A percentile compares a stretch with the other conserved stretches of the same genome.
Conservation (phyloP, 352 stramenopile species). For the Lagenidium sp. region DNA sequence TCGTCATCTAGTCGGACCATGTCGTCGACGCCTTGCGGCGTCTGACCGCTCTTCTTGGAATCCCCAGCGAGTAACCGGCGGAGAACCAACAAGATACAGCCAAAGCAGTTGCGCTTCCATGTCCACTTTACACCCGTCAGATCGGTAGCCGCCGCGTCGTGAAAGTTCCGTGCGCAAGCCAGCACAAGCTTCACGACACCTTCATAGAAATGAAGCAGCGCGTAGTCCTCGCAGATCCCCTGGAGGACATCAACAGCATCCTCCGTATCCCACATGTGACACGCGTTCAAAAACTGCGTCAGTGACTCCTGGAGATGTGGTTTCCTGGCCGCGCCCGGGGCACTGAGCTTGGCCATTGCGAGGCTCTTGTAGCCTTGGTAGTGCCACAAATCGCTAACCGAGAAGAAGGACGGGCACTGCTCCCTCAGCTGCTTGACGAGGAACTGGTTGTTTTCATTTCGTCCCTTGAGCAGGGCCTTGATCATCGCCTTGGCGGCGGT, state of each 20-base stretch:
- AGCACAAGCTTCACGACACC: constrained; percentile 79
- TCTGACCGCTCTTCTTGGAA: constrained; percentile 19
- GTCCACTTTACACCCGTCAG: constrained; percentile 50
- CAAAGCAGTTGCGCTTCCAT: constrained; percentile 72
- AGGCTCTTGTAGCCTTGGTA: constrained; percentile 82
- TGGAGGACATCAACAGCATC: constrained; percentile 71
- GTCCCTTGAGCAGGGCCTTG: constrained; percentile 64
- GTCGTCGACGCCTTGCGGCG: constrained; percentile 60
- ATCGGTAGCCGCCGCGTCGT: constrained; percentile 54
- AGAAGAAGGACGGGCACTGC: constrained; percentile 80
- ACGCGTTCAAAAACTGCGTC: constrained; percentile 71
- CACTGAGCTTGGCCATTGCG: constrained; percentile 70
- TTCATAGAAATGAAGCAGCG: constrained; percentile 72
- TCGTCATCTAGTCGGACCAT: constrained; percentile 72
- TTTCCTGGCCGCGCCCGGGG: constrained; percentile 39
- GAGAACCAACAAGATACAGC: constrained; percentile 59
- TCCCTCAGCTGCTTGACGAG: constrained; percentile 77
- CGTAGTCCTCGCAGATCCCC: constrained; percentile 75
- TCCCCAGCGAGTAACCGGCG: constrained; percentile 41
- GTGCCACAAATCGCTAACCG: constrained; percentile 68
- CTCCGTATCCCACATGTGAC: constrained; percentile 80
- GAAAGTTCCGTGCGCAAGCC: constrained; percentile 71
- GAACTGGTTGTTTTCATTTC: constrained; percentile 77
- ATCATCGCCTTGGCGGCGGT: constrained; percentile 68
- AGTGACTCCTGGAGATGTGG: constrained; percentile 69